A percentile compares a stretch with the other conserved stretches of the same genome.
Evolutionary conservation across 257 asterid genomes (phyloP).

Genomic region (Gentiana macrophylla): DNA sequence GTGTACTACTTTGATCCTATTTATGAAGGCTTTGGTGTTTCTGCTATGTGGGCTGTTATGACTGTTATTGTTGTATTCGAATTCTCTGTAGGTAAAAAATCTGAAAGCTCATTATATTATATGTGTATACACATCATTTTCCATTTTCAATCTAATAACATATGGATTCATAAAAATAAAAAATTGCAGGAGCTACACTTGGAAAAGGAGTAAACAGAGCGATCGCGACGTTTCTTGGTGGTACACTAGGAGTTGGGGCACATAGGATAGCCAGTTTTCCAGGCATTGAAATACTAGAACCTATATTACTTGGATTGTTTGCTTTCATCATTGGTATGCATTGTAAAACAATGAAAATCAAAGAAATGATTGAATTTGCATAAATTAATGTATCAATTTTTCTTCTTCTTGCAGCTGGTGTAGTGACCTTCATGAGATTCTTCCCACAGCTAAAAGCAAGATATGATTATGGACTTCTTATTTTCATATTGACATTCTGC

Average conservation of each 20-base stretch:
- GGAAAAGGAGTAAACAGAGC: too few species aligned
- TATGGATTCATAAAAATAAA: too few species aligned
- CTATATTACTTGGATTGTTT: background rate
- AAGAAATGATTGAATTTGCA: too few species aligned
- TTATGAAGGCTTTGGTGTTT: constrained; percentile 51
- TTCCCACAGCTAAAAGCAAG: too few species aligned
- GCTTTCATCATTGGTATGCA: constrained; percentile 34
- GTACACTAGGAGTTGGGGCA: constrained; percentile 37
- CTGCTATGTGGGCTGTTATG: constrained; percentile 72
- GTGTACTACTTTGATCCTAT: constrained; percentile 11
- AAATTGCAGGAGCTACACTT: constrained; percentile 32
- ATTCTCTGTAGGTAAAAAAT: constrained; percentile 51
- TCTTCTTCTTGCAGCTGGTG: constrained; percentile 30
- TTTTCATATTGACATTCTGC: constrained; percentile 50
- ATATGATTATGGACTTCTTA: too few species aligned
- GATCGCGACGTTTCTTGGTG: too few species aligned
- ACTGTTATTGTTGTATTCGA: constrained; percentile 70
- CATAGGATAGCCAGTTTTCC: constrained; percentile 32
- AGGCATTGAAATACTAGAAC: constrained; percentile 25
- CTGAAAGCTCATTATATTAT: background rate
- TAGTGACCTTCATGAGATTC: constrained; percentile 29
- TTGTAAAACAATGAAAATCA: too few species aligned
- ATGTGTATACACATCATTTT: background rate
- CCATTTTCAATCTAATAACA: background rate
- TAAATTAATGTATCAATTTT: too few species aligned